Percentiles rank a stretch among this genome's conserved stretches.
phyloP scores from a whole-genome alignment of 306 rosid species.

The Citrullus colocynthis region DNA sequence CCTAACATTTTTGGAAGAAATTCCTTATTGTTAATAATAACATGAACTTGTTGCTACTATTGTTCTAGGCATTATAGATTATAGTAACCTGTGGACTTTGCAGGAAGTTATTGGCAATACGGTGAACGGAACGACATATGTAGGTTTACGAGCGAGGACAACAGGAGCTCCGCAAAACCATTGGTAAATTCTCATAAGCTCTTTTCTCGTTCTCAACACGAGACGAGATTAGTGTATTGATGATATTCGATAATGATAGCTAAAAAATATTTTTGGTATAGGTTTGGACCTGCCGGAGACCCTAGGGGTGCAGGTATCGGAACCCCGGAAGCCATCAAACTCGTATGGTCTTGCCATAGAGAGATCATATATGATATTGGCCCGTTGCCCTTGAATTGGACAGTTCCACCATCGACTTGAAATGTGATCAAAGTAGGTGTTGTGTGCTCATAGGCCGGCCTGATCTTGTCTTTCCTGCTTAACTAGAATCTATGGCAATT shows the following conservation, averaged over 20 bases:
- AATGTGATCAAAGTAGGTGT: not conserved
- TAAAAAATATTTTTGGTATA: constrained; percentile 7
- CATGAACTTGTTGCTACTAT: not conserved
- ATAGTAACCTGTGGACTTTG: not conserved
- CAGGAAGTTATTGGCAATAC: constrained; percentile 86
- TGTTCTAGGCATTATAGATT: not conserved
- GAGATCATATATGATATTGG: constrained; percentile 83
- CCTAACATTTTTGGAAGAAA: not conserved
- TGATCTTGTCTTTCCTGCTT: not conserved
- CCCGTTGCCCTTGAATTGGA: constrained; percentile 52
- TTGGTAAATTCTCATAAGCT: constrained; percentile 28
- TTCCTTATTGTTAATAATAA: too few species aligned
- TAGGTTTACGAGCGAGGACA: constrained; percentile 90
- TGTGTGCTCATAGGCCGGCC: not conserved
- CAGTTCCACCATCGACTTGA: constrained; percentile 66
- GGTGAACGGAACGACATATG: constrained; percentile 87
- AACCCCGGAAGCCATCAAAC: constrained; percentile 94
- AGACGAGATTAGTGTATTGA: not conserved
- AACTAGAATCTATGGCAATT: not conserved
- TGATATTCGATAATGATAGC: not conserved
- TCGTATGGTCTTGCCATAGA: constrained; percentile 95
- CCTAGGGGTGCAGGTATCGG: constrained; percentile 98
- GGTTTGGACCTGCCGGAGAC: constrained; percentile 99
- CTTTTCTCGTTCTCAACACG: not conserved
- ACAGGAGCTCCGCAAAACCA: constrained; percentile 97